These are phyloP conservation scores for Starmerella davenportii DNA, from an alignment of 805 yeast genomes.

Conservation along the genomic window DNA sequence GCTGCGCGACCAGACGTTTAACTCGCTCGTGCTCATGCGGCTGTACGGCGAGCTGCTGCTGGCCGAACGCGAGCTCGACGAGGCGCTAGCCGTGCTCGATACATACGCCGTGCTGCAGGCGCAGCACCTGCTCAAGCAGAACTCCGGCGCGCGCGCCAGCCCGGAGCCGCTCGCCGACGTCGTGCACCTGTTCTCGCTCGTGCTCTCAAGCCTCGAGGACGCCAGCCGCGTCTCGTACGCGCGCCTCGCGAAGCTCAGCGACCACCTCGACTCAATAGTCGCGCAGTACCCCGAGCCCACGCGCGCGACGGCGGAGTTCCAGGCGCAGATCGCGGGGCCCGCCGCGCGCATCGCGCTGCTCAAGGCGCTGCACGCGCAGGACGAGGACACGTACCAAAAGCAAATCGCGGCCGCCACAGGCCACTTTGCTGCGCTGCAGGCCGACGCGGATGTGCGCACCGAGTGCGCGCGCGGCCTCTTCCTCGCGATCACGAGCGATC, in stretches of 20 bases:
- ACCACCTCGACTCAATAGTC: slow-evolving; percentile 1
- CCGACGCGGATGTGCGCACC: not conserved
- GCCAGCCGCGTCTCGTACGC: slow-evolving; percentile 2
- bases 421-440: slow-evolving; percentile 11
- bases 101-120: slow-evolving; percentile 20
- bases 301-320: not conserved
- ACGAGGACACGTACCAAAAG: slow-evolving; percentile 9
- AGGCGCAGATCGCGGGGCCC: slow-evolving; percentile 4
- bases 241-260: slow-evolving; percentile 3
- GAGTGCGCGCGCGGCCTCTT: slow-evolving; percentile 16
- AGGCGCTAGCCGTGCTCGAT: slow-evolving; percentile 22
- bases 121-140: slow-evolving; percentile 14
- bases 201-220: slow-evolving; percentile 11
- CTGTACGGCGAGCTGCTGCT: slow-evolving; percentile 17
- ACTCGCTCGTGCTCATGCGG: slow-evolving; percentile 23
- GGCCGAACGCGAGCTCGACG: slow-evolving; percentile 17
- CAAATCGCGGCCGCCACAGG: slow-evolving; percentile 9
- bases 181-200: slow-evolving; percentile 10
- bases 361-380: slow-evolving; percentile 8
- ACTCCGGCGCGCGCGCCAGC: slow-evolving; percentile 17
- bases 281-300: slow-evolving; percentile 1
- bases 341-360: slow-evolving; percentile 8
- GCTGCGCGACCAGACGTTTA: slow-evolving; percentile 18
- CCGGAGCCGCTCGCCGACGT: slow-evolving; percentile 15
- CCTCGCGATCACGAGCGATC: slow-evolving; percentile 15